Evolutionary conservation across 352 stramenopile species (phyloP).

Genomic region (Plasmopara viticola): DNA sequence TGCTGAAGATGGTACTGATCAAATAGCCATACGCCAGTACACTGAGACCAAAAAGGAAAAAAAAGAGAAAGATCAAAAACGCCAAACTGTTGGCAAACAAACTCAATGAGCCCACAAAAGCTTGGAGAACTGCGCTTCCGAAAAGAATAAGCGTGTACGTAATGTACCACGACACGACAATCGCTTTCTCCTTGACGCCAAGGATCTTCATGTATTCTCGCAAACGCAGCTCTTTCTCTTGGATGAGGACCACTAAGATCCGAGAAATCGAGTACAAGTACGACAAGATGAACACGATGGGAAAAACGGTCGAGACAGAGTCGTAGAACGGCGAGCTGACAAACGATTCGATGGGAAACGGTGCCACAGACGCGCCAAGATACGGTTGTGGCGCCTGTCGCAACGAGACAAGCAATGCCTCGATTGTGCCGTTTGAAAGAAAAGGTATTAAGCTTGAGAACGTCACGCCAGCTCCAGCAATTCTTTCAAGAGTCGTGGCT

Average conservation of each 20-base stretch:
- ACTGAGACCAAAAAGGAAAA: slow-evolving; percentile 64
- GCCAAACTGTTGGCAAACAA: slow-evolving; percentile 52
- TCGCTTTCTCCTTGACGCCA: slow-evolving; percentile 71
- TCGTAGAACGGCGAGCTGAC: slow-evolving; percentile 71
- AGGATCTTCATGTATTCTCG: slow-evolving; percentile 93
- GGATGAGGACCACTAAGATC: slow-evolving; percentile 84
- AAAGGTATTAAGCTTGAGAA: slow-evolving; percentile 23
- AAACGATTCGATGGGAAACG: slow-evolving; percentile 53
- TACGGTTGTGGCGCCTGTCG: slow-evolving; percentile 56
- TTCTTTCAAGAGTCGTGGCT: slow-evolving; percentile 15
- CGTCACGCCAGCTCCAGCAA: slow-evolving; percentile 10
- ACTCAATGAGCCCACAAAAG: slow-evolving; percentile 37
- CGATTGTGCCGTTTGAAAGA: slow-evolving; percentile 24
- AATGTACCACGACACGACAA: slow-evolving; percentile 71
- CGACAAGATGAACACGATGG: slow-evolving; percentile 87
- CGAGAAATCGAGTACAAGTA: slow-evolving; percentile 88
- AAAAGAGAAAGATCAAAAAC: slow-evolving; percentile 55
- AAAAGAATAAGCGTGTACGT: slow-evolving; percentile 82
- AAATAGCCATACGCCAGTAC: slow-evolving; percentile 61
- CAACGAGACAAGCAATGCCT: slow-evolving; percentile 40
- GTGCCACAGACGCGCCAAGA: slow-evolving; percentile 33
- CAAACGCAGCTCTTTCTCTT: slow-evolving; percentile 88
- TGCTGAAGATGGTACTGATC: slow-evolving; percentile 79
- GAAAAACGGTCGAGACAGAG: slow-evolving; percentile 60
- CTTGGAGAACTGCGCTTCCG: slow-evolving; percentile 53